Percentiles rank a stretch among this genome's conserved stretches.
These are phyloP conservation scores for Wallacemonas collosoma DNA, from an alignment of 208 protist genomes.

Conservation along the genomic window DNA sequence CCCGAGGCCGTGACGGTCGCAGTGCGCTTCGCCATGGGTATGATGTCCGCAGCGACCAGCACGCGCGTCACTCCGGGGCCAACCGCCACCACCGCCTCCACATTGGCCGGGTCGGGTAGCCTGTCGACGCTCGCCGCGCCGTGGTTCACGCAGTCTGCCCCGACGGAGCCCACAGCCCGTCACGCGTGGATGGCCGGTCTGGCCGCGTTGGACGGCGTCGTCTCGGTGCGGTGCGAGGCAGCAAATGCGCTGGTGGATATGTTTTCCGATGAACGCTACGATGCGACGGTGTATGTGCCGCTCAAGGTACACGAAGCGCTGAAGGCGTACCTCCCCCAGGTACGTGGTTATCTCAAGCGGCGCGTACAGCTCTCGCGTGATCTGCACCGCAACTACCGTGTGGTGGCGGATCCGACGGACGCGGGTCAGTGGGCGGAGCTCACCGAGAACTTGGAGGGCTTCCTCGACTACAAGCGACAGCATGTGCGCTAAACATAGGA, in stretches of 20 bases:
- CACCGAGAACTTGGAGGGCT: constrained; percentile 65
- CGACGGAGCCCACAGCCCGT: constrained; percentile 26
- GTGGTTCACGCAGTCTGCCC: constrained; percentile 19
- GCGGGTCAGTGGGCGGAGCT: constrained; percentile 66
- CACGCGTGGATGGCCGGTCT: constrained; percentile 50
- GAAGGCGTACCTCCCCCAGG: constrained; percentile 31
- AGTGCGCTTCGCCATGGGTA: constrained; percentile 50
- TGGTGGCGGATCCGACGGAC: constrained; percentile 40
- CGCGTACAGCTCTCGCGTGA: constrained; percentile 50
- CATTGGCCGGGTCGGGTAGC: background rate
- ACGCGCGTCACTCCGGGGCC: background rate
- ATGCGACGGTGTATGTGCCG: constrained; percentile 67
- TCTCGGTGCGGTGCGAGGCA: constrained; percentile 70
- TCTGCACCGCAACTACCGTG: constrained; percentile 35
- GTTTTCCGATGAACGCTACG: constrained; percentile 69
- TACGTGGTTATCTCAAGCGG: constrained; percentile 53
- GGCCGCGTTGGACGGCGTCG: constrained; percentile 38
- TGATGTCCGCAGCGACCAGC: constrained; percentile 6
- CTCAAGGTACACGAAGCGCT: constrained; percentile 51
- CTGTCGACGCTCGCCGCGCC: background rate
- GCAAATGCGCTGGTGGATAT: constrained; percentile 80
- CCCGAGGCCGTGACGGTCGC: constrained; percentile 40
- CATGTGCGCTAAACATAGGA: constrained; percentile 26
- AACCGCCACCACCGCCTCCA: background rate
- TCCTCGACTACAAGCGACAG: constrained; percentile 68